Conservation (phyloP, 2,329 filamentous ascomycete genomes). For the Beauveria brongniartii region DNA sequence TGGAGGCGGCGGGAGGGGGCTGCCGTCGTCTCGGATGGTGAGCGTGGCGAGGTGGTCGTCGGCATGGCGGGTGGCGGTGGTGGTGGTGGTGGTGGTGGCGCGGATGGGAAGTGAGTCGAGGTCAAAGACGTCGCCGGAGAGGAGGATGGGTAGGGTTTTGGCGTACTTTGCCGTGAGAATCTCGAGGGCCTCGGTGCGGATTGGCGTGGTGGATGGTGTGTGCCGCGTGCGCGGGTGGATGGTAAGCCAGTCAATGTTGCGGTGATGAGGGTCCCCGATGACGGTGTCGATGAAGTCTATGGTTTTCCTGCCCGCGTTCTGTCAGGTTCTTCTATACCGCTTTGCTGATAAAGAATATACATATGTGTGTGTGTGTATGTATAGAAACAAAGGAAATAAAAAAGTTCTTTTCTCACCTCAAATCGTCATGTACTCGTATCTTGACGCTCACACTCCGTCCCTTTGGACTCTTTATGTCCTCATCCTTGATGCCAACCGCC, state of each 20-base stretch:
- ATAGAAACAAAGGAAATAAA: not conserved
- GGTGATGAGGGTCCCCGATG: constrained; percentile 41
- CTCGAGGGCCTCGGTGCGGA: constrained; percentile 53
- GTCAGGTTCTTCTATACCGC: not conserved
- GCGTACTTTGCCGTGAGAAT: constrained; percentile 45
- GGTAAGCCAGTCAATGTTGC: constrained; percentile 59
- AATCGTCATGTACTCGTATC: constrained; percentile 59
- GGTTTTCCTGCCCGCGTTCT: constrained; percentile 32
- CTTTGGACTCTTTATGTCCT: constrained; percentile 33
- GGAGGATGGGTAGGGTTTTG: constrained; percentile 50
- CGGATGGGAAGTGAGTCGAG: constrained; percentile 40
- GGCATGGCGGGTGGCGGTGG: constrained; percentile 11
- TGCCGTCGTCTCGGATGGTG: constrained; percentile 19
- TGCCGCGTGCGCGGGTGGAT: constrained; percentile 58
- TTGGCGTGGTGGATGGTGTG: constrained; percentile 54
- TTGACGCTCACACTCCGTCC: constrained; percentile 60
- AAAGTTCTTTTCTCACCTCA: constrained; percentile 32
- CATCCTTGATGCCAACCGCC: constrained; percentile 33
- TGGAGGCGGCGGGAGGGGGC: not conserved
- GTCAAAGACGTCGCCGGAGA: constrained; percentile 63
- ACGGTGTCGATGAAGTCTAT: constrained; percentile 57
- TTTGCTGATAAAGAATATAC: no score
- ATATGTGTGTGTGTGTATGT: no score
- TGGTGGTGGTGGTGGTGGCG: constrained; percentile 13
- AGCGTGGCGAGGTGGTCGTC: constrained; percentile 26